These are phyloP conservation scores for Tetrahymena malaccensis DNA, from an alignment of 73 alveolate genomes.

Conservation along the genomic window DNA sequence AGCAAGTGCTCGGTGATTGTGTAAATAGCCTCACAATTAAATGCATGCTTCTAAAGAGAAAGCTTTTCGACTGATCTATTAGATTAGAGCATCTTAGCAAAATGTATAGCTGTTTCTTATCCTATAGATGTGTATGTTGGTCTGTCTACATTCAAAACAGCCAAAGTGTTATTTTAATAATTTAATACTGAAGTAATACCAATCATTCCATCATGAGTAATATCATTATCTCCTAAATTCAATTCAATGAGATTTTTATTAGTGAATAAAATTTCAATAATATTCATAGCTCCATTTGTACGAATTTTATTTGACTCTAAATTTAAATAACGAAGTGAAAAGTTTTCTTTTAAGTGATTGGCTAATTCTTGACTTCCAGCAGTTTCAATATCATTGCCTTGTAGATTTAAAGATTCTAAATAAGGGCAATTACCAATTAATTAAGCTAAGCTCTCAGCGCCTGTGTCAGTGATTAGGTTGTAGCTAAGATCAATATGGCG, in stretches of 20 bases:
- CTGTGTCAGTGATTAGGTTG: constrained; percentile 82
- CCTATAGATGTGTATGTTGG: constrained; percentile 91
- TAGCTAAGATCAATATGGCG: constrained; percentile 84
- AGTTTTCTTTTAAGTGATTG: constrained; percentile 73
- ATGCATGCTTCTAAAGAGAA: constrained; percentile 77
- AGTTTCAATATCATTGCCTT: constrained; percentile 81
- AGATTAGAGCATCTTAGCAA: constrained; percentile 90
- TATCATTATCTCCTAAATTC: constrained; percentile 90
- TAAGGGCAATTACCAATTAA: constrained; percentile 68
- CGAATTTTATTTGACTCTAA: constrained; percentile 75
- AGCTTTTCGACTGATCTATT: constrained; percentile 85
- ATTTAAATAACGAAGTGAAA: constrained; percentile 74
- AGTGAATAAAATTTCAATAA: constrained; percentile 82
- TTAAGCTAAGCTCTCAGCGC: constrained; percentile 82
- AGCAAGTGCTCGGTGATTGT: constrained; percentile 84
- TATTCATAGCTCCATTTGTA: constrained; percentile 91
- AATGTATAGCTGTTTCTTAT: constrained; percentile 91
- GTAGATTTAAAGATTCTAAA: constrained; percentile 81
- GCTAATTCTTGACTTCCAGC: constrained; percentile 90
- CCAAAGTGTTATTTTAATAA: constrained; percentile 81
- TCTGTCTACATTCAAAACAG: constrained; percentile 91
- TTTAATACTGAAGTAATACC: constrained; percentile 79
- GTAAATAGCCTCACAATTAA: constrained; percentile 89
- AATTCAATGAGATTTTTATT: constrained; percentile 70
- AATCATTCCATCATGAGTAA: constrained; percentile 95